Evolutionary conservation across 1,284 basidiomycete genomes (phyloP), one percentile per base, ranked within the genome.

Genomic region (Tylopilus sp.): DNA sequence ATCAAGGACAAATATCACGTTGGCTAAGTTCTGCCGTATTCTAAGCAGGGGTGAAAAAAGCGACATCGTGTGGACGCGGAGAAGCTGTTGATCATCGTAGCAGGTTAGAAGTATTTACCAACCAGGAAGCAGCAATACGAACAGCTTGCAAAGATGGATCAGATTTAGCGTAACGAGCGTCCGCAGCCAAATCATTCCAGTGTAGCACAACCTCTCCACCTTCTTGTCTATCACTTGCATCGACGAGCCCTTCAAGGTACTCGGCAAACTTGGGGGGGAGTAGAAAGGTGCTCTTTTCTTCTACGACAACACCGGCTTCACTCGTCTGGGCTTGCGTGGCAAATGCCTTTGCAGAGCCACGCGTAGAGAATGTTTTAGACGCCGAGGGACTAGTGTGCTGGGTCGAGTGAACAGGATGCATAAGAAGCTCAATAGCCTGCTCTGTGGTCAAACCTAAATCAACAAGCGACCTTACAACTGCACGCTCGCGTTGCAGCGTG

Each of bases 181-280:
- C 95, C 53, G 83, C 88, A 69, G 92, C 86, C 21, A 98, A 68
- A 67, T 98, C 86, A 67, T 98, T 98, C 81, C 88, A 86, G 82
- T 89, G 98, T 0, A 84, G 64, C 43, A 97, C 79, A 2, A 86
- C 76, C 13, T 73, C 77, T 0, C 86, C 89, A 1, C 79, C 88
- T 66, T 97, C 94, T 6, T 64, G 60, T n/a, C 89, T 74, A 64
- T 97, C 94, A 53, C 89, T 92, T 2, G 91, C 87, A 66, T 97
- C 94, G 44, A 94, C 86, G 10, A 95, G 59, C 0, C 84, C 87
- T 50, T 92, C 90, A 29, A 89, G 63, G 4, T 79, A 74, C 44
- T 77, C 81, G 2, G 69, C 63, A 40, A 46, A 29, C 45, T 63
- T 68, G 6, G 52, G 54, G 9, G 64, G 21, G 5, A 69, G 45